Conservation (phyloP, 2,329 filamentous ascomycete species). For the Trematosphaeria pertusa region DNA sequence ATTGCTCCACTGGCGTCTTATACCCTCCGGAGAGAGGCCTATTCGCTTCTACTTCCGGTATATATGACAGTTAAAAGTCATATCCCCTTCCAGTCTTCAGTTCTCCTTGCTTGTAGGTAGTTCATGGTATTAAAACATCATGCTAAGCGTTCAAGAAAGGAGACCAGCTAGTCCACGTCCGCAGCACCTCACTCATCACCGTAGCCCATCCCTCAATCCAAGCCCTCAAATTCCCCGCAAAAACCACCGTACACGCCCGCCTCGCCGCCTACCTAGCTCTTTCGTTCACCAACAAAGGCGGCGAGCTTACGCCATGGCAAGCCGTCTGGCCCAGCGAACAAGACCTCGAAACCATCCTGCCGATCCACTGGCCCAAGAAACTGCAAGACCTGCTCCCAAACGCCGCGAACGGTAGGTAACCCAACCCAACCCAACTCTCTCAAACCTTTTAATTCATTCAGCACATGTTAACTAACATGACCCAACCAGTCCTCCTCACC, state of each 20-base stretch:
- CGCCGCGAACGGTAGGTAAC: slow-evolving; percentile 36
- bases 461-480: slow-evolving; percentile 6
- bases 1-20: too few species aligned
- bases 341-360: slow-evolving; percentile 67
- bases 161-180: slow-evolving; percentile 70
- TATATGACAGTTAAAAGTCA: neutral
- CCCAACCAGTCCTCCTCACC: slow-evolving; percentile 54
- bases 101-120: too few species aligned
- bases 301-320: slow-evolving; percentile 63
- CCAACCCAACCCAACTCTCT: neutral
- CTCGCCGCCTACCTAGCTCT: slow-evolving; percentile 73
- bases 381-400: slow-evolving; percentile 51
- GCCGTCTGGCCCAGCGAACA: slow-evolving; percentile 69
- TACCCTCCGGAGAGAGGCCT: too few species aligned
- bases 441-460: neutral
- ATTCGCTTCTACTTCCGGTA: slow-evolving; percentile 8
- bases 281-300: slow-evolving; percentile 49
- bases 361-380: slow-evolving; percentile 59
- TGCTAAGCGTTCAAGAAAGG: slow-evolving; percentile 56
- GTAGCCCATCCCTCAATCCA: slow-evolving; percentile 63
- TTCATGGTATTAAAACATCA: too few species aligned
- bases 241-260: slow-evolving; percentile 71
- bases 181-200: slow-evolving; percentile 67
- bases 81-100: neutral
- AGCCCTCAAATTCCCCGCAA: slow-evolving; percentile 56